These are phyloP conservation scores for Trametes sp. DNA, from an alignment of 1,284 basidiomycete genomes.

Conservation along the genomic window DNA sequence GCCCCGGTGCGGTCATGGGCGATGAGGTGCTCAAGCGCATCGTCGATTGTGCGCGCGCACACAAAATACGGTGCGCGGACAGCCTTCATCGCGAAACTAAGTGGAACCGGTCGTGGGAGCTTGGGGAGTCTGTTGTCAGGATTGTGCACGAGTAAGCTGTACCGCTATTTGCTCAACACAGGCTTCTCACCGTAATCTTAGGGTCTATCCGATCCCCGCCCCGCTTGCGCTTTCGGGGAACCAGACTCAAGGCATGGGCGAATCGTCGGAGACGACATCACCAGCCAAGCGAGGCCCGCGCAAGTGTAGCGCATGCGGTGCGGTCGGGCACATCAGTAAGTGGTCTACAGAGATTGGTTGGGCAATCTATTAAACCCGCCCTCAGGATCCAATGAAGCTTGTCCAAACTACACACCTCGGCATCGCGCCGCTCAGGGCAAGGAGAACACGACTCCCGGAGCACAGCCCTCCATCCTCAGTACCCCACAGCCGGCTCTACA, in stretches of 20 bases:
- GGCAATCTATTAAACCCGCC: too few species aligned
- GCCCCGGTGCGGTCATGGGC: constrained; percentile 6
- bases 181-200: too few species aligned
- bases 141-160: constrained; percentile 2
- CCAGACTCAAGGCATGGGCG: not conserved
- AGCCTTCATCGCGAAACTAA: constrained; percentile 15
- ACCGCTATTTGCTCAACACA: too few species aligned
- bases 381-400: not conserved
- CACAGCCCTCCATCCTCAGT: too few species aligned
- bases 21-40: constrained; percentile 8
- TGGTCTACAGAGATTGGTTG: too few species aligned
- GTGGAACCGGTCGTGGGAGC: constrained; percentile 8
- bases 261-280: too few species aligned
- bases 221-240: not conserved
- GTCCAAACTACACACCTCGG: not conserved
- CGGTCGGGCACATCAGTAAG: not conserved
- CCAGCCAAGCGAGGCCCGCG: not conserved
- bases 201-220: constrained; percentile 1
- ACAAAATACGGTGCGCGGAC: constrained; percentile 7
- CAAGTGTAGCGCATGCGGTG: constrained; percentile 3
- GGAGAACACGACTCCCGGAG: not conserved
- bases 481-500: too few species aligned
- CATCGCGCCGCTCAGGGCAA: not conserved
- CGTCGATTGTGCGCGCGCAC: constrained; percentile 8
- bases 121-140: constrained; percentile 2